Evolutionary conservation across 2,329 filamentous ascomycete species (phyloP).

Genomic region (Apiospora hydei): DNA sequence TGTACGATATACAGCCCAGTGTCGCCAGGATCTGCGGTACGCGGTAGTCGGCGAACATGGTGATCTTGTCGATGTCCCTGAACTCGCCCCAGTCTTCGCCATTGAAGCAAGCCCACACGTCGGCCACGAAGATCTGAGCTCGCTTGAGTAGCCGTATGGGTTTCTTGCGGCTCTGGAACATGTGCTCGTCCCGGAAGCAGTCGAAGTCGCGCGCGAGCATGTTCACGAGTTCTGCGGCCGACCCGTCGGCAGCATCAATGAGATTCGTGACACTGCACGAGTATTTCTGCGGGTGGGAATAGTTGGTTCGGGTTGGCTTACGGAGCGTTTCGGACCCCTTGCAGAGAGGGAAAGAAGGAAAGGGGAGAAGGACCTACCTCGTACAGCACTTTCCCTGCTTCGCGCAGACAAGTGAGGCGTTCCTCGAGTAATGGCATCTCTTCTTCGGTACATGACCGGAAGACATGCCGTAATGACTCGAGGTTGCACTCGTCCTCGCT

Average conservation of each 20-base stretch:
- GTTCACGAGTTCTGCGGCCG: slow-evolving; percentile 83
- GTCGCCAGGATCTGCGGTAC: slow-evolving; percentile 91
- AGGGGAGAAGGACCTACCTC: slow-evolving; percentile 60
- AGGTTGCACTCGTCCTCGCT: slow-evolving; percentile 79
- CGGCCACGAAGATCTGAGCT: slow-evolving; percentile 94
- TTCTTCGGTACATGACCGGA: slow-evolving; percentile 86
- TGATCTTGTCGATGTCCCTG: slow-evolving; percentile 90
- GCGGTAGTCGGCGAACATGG: slow-evolving; percentile 98
- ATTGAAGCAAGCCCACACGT: slow-evolving; percentile 95
- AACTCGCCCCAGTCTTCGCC: slow-evolving; percentile 82
- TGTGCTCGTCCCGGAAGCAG: slow-evolving; percentile 84
- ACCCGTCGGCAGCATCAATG: slow-evolving; percentile 76
- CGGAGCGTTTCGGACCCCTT: slow-evolving; percentile 25
- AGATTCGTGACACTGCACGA: slow-evolving; percentile 76
- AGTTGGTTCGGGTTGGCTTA: slow-evolving; percentile 27
- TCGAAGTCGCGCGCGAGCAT: slow-evolving; percentile 81
- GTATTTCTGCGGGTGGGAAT: slow-evolving; percentile 66
- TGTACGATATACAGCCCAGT: slow-evolving; percentile 84
- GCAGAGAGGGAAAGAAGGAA: background rate
- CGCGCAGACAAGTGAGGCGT: slow-evolving; percentile 78
- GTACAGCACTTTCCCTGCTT: slow-evolving; percentile 82
- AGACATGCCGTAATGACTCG: slow-evolving; percentile 76
- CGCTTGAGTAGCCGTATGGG: slow-evolving; percentile 87
- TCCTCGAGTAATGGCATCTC: slow-evolving; percentile 85
- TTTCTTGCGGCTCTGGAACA: slow-evolving; percentile 73